Evolutionary conservation across 2,329 filamentous ascomycete species (phyloP).

Genomic region (Magnaporthiopsis incrustans): DNA sequence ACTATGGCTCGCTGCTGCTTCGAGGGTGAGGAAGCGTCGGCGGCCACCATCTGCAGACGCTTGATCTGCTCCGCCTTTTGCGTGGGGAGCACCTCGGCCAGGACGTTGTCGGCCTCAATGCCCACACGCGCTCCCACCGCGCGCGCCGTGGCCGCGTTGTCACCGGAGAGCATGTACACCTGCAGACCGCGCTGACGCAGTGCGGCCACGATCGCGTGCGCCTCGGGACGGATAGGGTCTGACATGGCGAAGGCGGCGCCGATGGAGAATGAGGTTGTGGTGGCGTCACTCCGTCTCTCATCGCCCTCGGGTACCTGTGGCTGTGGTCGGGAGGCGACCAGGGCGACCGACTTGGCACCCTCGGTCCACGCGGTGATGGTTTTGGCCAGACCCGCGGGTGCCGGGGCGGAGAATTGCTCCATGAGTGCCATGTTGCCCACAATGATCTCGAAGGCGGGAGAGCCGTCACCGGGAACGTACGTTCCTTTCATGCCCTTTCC

Average conservation of each 20-base stretch:
- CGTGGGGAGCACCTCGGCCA: conserved; percentile 78
- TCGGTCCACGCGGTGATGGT: conserved; percentile 49
- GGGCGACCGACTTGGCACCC: conserved; percentile 55
- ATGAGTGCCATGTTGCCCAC: conserved; percentile 71
- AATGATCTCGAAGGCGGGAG: conserved; percentile 40
- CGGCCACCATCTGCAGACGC: conserved; percentile 47
- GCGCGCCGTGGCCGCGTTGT: conserved; percentile 76
- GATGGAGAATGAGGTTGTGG: conserved; percentile 36
- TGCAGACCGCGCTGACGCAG: conserved; percentile 59
- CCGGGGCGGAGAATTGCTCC: conserved; percentile 33
- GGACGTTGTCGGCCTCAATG: conserved; percentile 65
- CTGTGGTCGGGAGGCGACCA: conserved; percentile 40
- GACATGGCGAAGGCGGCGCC: conserved; percentile 66
- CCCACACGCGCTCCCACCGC: conserved; percentile 71
- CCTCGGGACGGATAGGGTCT: conserved; percentile 72
- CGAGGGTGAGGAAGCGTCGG: too few species aligned
- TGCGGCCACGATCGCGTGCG: conserved; percentile 52
- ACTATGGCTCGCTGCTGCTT: conserved; percentile 41
- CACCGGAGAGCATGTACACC: conserved; percentile 89
- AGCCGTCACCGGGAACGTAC: conserved; percentile 26
- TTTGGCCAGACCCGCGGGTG: conserved; percentile 26
- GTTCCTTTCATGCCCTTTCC: conserved; percentile 62
- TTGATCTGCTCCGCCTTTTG: conserved; percentile 70
- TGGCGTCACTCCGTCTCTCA: not conserved
- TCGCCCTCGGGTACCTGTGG: not conserved